Conservation (phyloP, 208 protist species). For the Leptomonas pyrrhocoris region DNA sequence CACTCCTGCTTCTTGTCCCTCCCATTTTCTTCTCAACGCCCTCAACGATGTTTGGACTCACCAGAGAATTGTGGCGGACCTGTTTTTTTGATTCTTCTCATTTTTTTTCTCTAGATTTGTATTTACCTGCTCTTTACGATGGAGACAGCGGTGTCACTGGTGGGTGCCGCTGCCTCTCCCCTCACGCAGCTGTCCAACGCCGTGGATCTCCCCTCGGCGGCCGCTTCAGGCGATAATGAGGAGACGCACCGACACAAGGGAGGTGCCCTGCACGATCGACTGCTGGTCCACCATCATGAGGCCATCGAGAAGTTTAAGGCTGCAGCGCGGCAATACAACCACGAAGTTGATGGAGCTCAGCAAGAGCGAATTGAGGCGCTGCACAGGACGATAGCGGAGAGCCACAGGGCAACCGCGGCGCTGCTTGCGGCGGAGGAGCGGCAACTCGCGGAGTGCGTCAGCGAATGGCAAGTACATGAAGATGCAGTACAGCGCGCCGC, state of each 20-base stretch:
- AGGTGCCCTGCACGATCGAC: constrained; percentile 34
- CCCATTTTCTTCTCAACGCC: neutral
- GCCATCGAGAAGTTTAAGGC: constrained; percentile 52
- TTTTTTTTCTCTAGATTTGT: neutral
- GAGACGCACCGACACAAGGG: constrained; percentile 3
- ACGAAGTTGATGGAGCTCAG: constrained; percentile 56
- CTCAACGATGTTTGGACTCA: neutral
- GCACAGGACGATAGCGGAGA: constrained; percentile 44
- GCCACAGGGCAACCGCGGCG: constrained; percentile 45
- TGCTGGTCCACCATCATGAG: constrained; percentile 48
- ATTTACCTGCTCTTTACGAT: neutral
- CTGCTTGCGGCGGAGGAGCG: constrained; percentile 44
- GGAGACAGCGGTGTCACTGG: neutral
- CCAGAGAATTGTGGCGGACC: neutral
- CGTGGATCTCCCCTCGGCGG: neutral
- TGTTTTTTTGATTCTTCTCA: constrained; percentile 1
- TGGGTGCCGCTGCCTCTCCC: neutral
- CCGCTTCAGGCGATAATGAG: neutral
- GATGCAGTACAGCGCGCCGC: constrained; percentile 14
- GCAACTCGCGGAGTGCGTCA: constrained; percentile 43
- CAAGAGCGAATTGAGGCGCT: constrained; percentile 44
- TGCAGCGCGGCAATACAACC: constrained; percentile 46
- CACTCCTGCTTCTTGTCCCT: neutral
- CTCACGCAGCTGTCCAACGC: neutral
- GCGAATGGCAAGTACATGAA: constrained; percentile 36